Evolutionary conservation across 306 rosid species (phyloP), one percentile per base, ranked within the genome.

Genomic region (Dalbergia oliveri): DNA sequence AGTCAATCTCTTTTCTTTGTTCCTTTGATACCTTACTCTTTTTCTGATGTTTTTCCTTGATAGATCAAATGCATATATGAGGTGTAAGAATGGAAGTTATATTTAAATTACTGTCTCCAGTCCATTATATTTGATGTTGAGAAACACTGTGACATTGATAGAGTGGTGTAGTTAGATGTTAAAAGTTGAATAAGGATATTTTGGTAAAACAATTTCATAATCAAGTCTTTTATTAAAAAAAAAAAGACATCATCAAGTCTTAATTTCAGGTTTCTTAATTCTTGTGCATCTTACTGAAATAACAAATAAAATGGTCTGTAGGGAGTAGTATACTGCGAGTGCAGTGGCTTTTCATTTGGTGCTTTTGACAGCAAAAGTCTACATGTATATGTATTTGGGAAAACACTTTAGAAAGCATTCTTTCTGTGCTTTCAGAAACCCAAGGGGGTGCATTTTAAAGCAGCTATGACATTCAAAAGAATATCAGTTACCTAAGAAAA

Each of bases 1-100:
- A 1, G 18, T 51, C 6, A 14, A 51, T 6, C 18, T 51, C 58
- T 51, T 51, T 51, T 51, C 58, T 51, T 51, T 14, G 14, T 51
- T 14, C 18, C 58, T n/a, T 3, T 51, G 58, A 18, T 13, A 6
- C 16, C n/a, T 51, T 54, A 54, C 16, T 54, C 60, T 54, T 9
- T 54, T 9, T 15, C 60, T 54, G 21, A 4, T 14, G 13, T 14
- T 50, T n/a, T 14, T 4, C 5, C 15, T 39, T 63, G 33, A 74
- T 21, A 56, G 41, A 63, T 85, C 47, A 69, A 69, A 65, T 63
- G 57, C 76, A 57, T 19, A 37, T 57, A 33, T 3, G 58, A 74
- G 73, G 77, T 33, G 51, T 44, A 63, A 69, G 43, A 56, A 63
- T 37, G 72, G 37, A 74, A 63, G 19, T 70, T 72, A 33, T 19